phyloP scores from a whole-genome alignment of 768 basidiomycete species.

The Harrya chromipes region DNA sequence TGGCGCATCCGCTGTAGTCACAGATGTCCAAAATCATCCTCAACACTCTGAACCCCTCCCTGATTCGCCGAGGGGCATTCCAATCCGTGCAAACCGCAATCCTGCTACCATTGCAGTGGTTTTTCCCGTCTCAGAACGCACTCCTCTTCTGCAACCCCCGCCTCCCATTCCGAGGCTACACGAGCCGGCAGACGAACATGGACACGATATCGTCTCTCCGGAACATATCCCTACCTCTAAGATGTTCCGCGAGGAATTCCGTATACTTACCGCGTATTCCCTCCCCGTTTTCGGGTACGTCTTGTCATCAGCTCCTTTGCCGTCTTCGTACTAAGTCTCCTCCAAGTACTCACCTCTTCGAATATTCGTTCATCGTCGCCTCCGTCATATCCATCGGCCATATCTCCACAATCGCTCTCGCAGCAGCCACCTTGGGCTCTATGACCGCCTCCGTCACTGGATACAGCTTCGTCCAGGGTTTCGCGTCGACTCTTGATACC shows the following conservation, averaged over 20 bases:
- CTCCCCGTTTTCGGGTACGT: slow-evolving; percentile 71
- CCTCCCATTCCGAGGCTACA: slow-evolving; percentile 56
- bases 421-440: slow-evolving; percentile 71
- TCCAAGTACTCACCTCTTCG: slow-evolving; percentile 69
- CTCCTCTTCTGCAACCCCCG: slow-evolving; percentile 48
- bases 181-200: slow-evolving; percentile 40
- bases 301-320: background rate
- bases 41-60: slow-evolving; percentile 1
- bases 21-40: slow-evolving; percentile 2
- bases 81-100: slow-evolving; percentile 12
- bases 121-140: slow-evolving; percentile 41
- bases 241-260: slow-evolving; percentile 56
- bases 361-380: slow-evolving; percentile 82
- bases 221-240: slow-evolving; percentile 23
- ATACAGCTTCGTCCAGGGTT: slow-evolving; percentile 73
- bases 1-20: slow-evolving; percentile 32
- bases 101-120: background rate
- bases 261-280: slow-evolving; percentile 59
- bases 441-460: slow-evolving; percentile 64
- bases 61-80: slow-evolving; percentile 18
- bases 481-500: slow-evolving; percentile 85
- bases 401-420: slow-evolving; percentile 84
- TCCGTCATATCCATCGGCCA: slow-evolving; percentile 90
- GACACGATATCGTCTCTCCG: slow-evolving; percentile 2
- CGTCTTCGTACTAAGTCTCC: slow-evolving; percentile 1